Evolutionary conservation across 129 eudicot genomes (phyloP), one percentile per base, ranked within the genome.

Genomic region (Glebionis coronaria): DNA sequence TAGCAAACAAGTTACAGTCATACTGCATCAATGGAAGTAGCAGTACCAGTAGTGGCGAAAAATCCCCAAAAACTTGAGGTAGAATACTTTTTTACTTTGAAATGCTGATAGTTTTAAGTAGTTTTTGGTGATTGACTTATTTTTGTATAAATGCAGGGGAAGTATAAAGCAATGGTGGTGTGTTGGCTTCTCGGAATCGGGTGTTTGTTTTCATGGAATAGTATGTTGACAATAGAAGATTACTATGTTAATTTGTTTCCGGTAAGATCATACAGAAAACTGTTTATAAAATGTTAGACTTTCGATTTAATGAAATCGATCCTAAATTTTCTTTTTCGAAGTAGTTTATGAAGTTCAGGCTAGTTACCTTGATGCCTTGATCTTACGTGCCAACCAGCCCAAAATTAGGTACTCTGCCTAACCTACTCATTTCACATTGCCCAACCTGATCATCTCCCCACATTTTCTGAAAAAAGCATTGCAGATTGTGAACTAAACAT

Each of bases 181-280:
- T 86, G 88, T 44, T 86, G 92, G 85, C 77, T 86, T 80, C 82
- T 86, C 25, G 92, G 92, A 59, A 75, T 70, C 61, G 86, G 92
- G 46, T 77, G 88, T 56, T 80, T 80, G 9, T 72, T 86, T 73
- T 59, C 82, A 4, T 86, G 92, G 92, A 82, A 86, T 42, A 86
- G 88, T 63, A 86, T 82, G 92, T 59, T 86, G 64, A 80, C 88
- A 5, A 80, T 85, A 0, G 79, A 74, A 69, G 91, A 82, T 69
- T 85, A 85, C 54, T 85, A 85, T 35, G 68, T 59, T 46, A 47
- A 16, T 35, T 47, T 85, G 64, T 85, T 77, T 38, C 88, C 83
- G 75, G 91, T 85, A 82, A 73, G 56, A 42, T 27, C 65, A 4
- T 45, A 11, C 9, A 23, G 47, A 2, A 27, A 2, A 21, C 2